Conservation (phyloP, 2,329 filamentous ascomycete species). For the Ophiosphaerella korrae region DNA sequence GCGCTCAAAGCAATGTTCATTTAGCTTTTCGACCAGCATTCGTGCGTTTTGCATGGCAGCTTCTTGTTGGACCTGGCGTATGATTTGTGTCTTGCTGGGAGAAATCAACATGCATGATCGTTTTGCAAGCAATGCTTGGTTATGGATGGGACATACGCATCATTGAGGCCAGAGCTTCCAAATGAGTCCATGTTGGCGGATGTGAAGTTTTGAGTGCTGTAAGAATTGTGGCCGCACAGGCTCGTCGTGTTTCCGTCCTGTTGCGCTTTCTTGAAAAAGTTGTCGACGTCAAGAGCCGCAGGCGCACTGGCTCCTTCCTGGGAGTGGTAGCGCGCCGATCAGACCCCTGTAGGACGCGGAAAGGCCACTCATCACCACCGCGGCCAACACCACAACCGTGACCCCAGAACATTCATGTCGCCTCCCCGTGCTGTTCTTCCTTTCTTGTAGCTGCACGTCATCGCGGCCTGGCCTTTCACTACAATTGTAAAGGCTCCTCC, state of each 20-base stretch:
- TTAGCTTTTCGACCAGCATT: constrained; percentile 60
- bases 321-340: constrained; percentile 18
- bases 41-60: constrained; percentile 58
- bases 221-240: not conserved
- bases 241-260: not conserved
- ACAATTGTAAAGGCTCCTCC: constrained; percentile 35
- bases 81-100: constrained; percentile 51
- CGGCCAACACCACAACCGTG: constrained; percentile 8
- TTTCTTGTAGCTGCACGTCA: constrained; percentile 25
- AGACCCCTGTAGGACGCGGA: constrained; percentile 35
- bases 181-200: constrained; percentile 38
- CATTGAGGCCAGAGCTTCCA: constrained; percentile 36
- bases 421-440: constrained; percentile 29
- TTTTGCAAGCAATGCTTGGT: not conserved
- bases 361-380: constrained; percentile 41
- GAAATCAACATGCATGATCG: not conserved
- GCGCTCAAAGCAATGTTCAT: constrained; percentile 62
- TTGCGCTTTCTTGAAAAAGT: constrained; percentile 23
- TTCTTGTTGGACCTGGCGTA: constrained; percentile 60
- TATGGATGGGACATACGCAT: constrained; percentile 32
- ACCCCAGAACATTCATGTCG: constrained; percentile 32
- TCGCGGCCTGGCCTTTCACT: constrained; percentile 12
- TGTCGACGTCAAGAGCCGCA: constrained; percentile 37
- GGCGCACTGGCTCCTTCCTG: constrained; percentile 18
- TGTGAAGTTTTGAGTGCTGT: not conserved